phyloP scores from a whole-genome alignment of 148 eudicot genomes.

The Silene conica region DNA sequence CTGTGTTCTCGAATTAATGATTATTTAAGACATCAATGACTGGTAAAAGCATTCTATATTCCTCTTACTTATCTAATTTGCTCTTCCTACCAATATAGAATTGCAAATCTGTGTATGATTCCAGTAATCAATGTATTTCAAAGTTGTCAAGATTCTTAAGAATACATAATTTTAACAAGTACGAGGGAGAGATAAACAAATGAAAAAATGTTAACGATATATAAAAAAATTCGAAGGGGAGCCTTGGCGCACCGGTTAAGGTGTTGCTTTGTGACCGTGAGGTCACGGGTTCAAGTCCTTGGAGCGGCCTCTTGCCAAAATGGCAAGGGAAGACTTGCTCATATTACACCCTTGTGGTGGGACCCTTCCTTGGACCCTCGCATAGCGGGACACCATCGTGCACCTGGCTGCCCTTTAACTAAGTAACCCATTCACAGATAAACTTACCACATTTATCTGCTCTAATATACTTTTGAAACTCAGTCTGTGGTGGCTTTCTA shows the following conservation, averaged over 20 bases:
- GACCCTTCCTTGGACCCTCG: too few species aligned
- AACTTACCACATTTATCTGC: conserved; percentile 55
- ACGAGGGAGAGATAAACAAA: neutral
- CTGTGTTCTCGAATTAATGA: neutral
- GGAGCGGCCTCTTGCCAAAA: too few species aligned
- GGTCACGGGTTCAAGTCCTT: too few species aligned
- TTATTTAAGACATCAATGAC: neutral
- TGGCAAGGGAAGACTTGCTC: too few species aligned
- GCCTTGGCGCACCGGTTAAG: too few species aligned
- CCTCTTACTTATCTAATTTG: neutral
- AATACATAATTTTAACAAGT: neutral
- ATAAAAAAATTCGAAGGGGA: too few species aligned
- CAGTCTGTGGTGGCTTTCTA: conserved; percentile 67
- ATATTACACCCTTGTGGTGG: too few species aligned
- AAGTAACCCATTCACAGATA: neutral
- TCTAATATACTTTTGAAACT: conserved; percentile 67
- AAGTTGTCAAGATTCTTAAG: neutral
- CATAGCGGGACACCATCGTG: too few species aligned
- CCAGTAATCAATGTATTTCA: neutral
- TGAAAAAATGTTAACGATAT: neutral
- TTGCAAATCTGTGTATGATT: neutral
- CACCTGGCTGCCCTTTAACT: too few species aligned
- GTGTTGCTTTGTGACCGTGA: too few species aligned
- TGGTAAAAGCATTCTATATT: neutral
- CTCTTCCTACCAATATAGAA: neutral